These are phyloP conservation scores for Boletus pseudo-olivaceus DNA, from an alignment of 768 basidiomycete genomes.

Conservation along the genomic window DNA sequence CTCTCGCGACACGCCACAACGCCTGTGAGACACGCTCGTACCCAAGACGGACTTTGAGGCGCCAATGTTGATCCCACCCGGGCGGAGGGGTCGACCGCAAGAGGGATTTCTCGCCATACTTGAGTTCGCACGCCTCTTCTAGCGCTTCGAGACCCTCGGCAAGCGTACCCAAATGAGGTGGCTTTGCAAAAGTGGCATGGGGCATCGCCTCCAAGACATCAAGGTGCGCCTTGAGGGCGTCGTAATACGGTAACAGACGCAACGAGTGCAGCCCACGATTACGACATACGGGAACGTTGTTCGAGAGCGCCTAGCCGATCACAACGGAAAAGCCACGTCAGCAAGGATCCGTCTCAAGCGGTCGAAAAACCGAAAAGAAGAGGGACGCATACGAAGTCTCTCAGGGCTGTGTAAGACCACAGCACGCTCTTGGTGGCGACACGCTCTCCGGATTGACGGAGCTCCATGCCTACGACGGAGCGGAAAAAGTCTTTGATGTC, in stretches of 20 bases:
- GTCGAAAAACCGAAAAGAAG: neutral
- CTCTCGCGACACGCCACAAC: constrained; percentile 65
- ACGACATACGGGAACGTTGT: constrained; percentile 62
- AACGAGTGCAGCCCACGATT: constrained; percentile 66
- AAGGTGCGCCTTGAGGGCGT: constrained; percentile 58
- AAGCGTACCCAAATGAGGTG: constrained; percentile 59
- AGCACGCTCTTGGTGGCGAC: constrained; percentile 77
- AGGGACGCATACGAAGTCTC: constrained; percentile 62
- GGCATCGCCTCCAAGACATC: constrained; percentile 58
- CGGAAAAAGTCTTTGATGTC: constrained; percentile 76
- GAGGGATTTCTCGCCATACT: constrained; percentile 41
- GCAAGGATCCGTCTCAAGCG: neutral
- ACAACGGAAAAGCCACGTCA: constrained; percentile 1
- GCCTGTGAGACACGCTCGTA: constrained; percentile 63
- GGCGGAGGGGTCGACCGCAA: constrained; percentile 32
- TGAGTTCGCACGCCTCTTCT: constrained; percentile 62
- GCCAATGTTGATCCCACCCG: constrained; percentile 58
- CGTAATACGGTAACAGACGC: constrained; percentile 58
- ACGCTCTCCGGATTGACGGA: constrained; percentile 73
- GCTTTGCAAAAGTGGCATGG: constrained; percentile 56
- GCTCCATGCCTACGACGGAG: constrained; percentile 67
- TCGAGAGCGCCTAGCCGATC: constrained; percentile 56
- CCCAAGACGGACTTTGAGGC: constrained; percentile 53
- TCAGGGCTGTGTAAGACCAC: constrained; percentile 74
- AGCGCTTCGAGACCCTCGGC: constrained; percentile 57